Percentiles rank a stretch among this genome's conserved stretches.
Evolutionary conservation across 2,329 filamentous ascomycete species (phyloP).

Genomic region (Chrysosporium queenslandicum): DNA sequence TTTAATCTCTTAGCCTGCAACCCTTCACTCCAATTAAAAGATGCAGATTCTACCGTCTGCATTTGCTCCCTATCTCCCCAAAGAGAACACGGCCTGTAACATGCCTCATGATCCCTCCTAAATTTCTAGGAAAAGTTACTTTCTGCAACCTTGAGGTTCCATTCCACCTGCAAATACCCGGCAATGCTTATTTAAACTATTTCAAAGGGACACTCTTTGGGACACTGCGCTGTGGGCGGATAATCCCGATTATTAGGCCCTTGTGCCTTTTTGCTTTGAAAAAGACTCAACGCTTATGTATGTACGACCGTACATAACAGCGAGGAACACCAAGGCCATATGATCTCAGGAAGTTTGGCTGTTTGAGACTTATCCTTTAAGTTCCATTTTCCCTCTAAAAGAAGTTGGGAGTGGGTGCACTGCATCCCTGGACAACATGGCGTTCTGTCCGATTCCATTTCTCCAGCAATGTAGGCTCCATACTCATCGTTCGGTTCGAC

Average conservation of each 20-base stretch:
- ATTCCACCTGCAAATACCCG: slow-evolving; percentile 4
- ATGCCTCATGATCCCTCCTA: slow-evolving; percentile 10
- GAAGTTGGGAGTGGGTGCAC: neutral
- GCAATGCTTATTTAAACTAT: slow-evolving; percentile 9
- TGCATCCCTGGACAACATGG: slow-evolving; percentile 2
- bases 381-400: neutral
- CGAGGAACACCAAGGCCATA: too few species aligned
- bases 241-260: neutral
- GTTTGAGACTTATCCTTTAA: neutral
- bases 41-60: slow-evolving; percentile 6
- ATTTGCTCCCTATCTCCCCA: slow-evolving; percentile 1
- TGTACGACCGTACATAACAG: too few species aligned
- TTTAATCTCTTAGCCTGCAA: slow-evolving; percentile 9
- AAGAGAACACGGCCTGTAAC: neutral
- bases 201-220: neutral
- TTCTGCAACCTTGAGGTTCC: slow-evolving; percentile 13
- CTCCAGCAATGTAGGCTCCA: neutral
- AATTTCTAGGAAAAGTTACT: neutral
- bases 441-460: neutral
- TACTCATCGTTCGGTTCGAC: slow-evolving; percentile 3
- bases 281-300: neutral
- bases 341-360: too few species aligned
- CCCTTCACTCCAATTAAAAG: slow-evolving; percentile 6
- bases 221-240: neutral
- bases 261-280: neutral